Evolutionary conservation across 495 filamentous ascomycete species (phyloP).

Genomic region (Neurospora cerealis): DNA sequence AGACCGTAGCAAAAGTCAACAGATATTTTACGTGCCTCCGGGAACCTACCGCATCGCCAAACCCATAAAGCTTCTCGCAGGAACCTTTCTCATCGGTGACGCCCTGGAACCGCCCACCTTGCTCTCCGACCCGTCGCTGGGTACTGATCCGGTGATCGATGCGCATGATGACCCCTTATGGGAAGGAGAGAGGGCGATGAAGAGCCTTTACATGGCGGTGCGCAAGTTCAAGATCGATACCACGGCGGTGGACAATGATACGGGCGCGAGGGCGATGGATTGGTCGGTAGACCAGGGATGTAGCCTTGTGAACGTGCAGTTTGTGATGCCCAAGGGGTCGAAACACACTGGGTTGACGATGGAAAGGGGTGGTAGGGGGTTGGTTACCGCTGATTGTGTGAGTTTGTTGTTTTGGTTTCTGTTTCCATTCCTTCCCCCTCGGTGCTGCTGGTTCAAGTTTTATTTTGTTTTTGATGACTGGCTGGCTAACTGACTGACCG

Average conservation of each 20-base stretch:
- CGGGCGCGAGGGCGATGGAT: background rate
- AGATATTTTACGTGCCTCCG: background rate
- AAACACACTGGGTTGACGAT: slow-evolving; percentile 33
- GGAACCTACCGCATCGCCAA: background rate
- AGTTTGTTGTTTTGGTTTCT: slow-evolving; percentile 6
- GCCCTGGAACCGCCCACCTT: background rate
- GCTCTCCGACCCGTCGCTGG: background rate
- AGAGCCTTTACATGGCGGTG: background rate
- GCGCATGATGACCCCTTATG: background rate
- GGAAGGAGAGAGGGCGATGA: background rate
- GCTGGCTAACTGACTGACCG: background rate
- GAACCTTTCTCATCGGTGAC: background rate
- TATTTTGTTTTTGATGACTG: background rate
- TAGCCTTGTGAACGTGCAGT: background rate
- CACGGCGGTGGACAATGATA: background rate
- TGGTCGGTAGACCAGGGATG: background rate
- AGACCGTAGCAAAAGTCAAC: background rate
- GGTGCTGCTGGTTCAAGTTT: background rate
- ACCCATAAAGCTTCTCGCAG: background rate
- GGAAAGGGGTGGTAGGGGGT: slow-evolving; percentile 27
- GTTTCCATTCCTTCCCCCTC: background rate
- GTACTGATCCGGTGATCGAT: background rate
- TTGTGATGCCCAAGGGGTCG: slow-evolving; percentile 33
- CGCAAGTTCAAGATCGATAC: background rate
- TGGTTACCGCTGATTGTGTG: slow-evolving; percentile 41